A percentile compares a stretch with the other conserved stretches of the same genome.
Evolutionary conservation across 768 basidiomycete genomes (phyloP).

Genomic region (Mycena haematopus): DNA sequence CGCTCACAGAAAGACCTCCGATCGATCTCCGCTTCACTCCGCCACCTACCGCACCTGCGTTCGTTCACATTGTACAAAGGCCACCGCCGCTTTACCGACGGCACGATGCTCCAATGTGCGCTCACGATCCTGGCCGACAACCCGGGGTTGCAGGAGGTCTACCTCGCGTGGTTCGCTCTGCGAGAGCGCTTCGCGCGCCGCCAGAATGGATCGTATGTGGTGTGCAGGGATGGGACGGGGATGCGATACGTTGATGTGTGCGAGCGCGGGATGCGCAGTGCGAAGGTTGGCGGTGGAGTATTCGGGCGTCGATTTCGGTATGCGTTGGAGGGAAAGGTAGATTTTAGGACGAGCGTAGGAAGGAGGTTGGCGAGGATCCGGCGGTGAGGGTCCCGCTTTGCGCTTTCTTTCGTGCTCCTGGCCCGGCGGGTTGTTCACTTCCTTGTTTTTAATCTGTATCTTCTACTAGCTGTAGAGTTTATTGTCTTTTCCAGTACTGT

Average conservation of each 20-base stretch:
- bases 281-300: constrained; percentile 6
- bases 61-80: constrained; percentile 14
- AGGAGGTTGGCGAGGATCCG: constrained; percentile 8
- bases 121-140: neutral
- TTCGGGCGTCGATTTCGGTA: constrained; percentile 19
- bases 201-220: constrained; percentile 7
- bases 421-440: too few relatives aligned
- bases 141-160: neutral
- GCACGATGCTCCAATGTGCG: constrained; percentile 8
- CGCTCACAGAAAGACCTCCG: constrained; percentile 1
- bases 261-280: constrained; percentile 13
- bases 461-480: too few relatives aligned
- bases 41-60: constrained; percentile 14
- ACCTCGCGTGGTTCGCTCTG: constrained; percentile 9
- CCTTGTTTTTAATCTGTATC: too few relatives aligned
- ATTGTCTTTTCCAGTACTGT: too few relatives aligned
- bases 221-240: neutral
- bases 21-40: neutral
- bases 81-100: constrained; percentile 6
- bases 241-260: constrained; percentile 7
- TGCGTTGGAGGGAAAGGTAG: neutral
- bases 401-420: too few relatives aligned
- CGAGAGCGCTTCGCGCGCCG: neutral
- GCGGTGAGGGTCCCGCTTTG: too few relatives aligned
- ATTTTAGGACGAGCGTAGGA: neutral